phyloP scores from a whole-genome alignment of 2,329 filamentous ascomycete genomes.

The Phoma sp. region DNA sequence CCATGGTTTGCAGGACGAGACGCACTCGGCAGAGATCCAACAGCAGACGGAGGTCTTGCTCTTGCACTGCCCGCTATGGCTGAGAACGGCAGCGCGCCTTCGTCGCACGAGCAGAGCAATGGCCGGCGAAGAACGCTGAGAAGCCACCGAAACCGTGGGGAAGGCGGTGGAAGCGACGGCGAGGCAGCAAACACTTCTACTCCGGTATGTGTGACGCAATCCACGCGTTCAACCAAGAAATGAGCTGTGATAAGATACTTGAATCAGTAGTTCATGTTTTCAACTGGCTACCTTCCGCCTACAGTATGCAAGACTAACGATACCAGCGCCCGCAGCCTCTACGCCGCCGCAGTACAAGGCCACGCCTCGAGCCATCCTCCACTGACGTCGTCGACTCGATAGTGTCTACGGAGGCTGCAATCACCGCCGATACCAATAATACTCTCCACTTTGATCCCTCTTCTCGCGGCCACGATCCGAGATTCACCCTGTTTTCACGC shows the following conservation, averaged over 20 bases:
- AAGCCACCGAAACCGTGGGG: conserved; percentile 10
- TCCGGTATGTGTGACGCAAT: conserved; percentile 15
- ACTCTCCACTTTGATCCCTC: neutral
- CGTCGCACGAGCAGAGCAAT: neutral
- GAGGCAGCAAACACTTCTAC: conserved; percentile 17
- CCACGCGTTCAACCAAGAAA: neutral
- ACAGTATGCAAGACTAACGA: conserved; percentile 5
- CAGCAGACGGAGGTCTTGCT: neutral
- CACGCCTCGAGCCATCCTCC: conserved; percentile 1
- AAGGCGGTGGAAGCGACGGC: conserved; percentile 4
- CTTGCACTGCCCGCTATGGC: neutral
- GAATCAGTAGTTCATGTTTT: no score
- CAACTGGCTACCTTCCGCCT: neutral
- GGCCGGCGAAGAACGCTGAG: conserved; percentile 2
- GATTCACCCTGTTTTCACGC: conserved; percentile 2
- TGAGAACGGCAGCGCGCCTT: neutral
- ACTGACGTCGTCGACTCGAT: conserved; percentile 1
- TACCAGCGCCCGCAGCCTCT: conserved; percentile 11
- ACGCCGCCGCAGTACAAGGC: conserved; percentile 8
- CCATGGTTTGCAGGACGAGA: neutral
- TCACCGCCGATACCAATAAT: neutral
- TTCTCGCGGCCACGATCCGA: neutral
- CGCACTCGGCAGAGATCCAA: neutral
- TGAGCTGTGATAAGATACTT: no score
- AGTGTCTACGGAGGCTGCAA: neutral